Evolutionary conservation across 768 basidiomycete species (phyloP).

Genomic region (Cystoderma amianthinum): DNA sequence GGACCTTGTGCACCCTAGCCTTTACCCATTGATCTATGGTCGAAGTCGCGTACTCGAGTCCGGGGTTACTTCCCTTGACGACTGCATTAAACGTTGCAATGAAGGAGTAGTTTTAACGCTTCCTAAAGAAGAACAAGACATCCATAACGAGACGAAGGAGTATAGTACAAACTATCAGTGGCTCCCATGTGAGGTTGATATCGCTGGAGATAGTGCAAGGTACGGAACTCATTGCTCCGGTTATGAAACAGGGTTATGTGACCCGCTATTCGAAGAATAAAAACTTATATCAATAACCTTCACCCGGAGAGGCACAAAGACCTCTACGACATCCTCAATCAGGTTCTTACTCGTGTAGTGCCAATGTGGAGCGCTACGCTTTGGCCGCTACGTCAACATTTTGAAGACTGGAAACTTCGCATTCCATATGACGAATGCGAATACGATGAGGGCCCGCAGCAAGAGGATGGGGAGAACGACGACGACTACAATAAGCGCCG

Average conservation of each 20-base stretch:
- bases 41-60: neutral
- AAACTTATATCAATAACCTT: constrained; percentile 33
- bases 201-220: constrained; percentile 8
- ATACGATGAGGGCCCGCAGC: neutral
- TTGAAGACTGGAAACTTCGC: neutral
- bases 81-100: neutral
- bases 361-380: constrained; percentile 21
- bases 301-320: constrained; percentile 16
- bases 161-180: neutral
- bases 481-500: neutral
- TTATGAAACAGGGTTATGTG: too few relatives aligned
- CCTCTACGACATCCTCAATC: constrained; percentile 18
- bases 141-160: neutral
- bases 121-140: neutral
- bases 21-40: neutral
- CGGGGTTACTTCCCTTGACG: neutral
- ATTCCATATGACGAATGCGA: neutral
- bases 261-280: constrained; percentile 9
- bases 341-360: constrained; percentile 15
- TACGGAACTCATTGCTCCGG: neutral
- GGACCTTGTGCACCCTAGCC: neutral
- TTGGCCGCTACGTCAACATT: constrained; percentile 9
- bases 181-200: constrained; percentile 2
- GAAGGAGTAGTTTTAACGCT: neutral
- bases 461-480: neutral